Evolutionary conservation across 73 alveolate species (phyloP).

Genomic region (Uronychia setigera): DNA sequence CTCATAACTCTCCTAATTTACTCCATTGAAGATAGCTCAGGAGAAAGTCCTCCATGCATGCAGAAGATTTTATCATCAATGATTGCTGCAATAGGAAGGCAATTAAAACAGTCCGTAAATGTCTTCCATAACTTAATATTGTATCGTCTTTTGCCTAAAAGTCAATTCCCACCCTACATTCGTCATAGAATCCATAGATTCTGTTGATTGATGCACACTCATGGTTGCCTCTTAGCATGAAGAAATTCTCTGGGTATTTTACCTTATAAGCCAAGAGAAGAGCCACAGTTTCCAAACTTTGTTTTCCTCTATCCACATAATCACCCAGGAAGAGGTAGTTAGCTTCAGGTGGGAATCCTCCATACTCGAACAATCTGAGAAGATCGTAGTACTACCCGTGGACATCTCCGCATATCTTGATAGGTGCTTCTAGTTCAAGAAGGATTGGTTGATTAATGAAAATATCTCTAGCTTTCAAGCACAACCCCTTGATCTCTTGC

Average conservation of each 20-base stretch:
- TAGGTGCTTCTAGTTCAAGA: slow-evolving; percentile 26
- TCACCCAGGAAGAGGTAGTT: slow-evolving; percentile 89
- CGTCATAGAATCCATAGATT: slow-evolving; percentile 74
- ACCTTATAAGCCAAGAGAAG: slow-evolving; percentile 75
- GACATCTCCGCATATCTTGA: slow-evolving; percentile 68
- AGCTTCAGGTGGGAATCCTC: slow-evolving; percentile 74
- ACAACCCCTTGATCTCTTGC: slow-evolving; percentile 55
- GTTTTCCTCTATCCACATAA: slow-evolving; percentile 88
- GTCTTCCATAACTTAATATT: slow-evolving; percentile 90
- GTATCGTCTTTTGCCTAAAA: slow-evolving; percentile 41
- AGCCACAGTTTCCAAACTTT: slow-evolving; percentile 78
- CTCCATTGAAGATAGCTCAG: slow-evolving; percentile 85
- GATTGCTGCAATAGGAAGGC: slow-evolving; percentile 96
- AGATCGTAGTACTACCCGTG: slow-evolving; percentile 86
- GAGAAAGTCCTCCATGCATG: slow-evolving; percentile 97
- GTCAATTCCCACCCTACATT: slow-evolving; percentile 59
- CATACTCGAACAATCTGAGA: slow-evolving; percentile 69
- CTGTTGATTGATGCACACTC: slow-evolving; percentile 72
- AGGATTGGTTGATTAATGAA: slow-evolving; percentile 29
- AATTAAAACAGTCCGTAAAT: slow-evolving; percentile 95
- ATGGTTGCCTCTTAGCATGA: slow-evolving; percentile 66
- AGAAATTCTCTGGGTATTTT: slow-evolving; percentile 70
- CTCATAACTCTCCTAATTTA: slow-evolving; percentile 86
- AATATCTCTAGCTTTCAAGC: slow-evolving; percentile 38
- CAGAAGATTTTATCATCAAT: slow-evolving; percentile 95